Base-by-base conservation (phyloP, 2,329 filamentous ascomycete genomes). In the Sordariomycetes sp. region DNA sequence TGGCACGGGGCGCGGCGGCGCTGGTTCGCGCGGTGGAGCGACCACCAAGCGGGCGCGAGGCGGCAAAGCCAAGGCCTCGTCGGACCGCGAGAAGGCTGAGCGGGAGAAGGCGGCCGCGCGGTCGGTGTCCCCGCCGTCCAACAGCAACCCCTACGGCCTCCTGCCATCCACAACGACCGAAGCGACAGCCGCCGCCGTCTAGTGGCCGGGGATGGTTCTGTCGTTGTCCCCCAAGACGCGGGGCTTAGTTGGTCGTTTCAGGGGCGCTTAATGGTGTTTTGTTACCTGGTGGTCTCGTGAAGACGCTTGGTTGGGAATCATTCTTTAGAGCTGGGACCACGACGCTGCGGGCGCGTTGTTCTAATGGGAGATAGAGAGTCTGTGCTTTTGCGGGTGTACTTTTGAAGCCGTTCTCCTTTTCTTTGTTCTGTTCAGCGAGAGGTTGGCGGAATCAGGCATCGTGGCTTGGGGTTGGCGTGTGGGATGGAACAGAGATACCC, bases 1-100 rank as follows among this genome's bases (percentile, higher is more conserved):
- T 3, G 70, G 70, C 20, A 39, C 56, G 28, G 56, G 56, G 20
- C 48, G 71, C 24, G 76, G 76, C 36, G 77, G 77, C 6, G 83
- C 86, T 10, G 86, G 86, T n/a, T 89, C 88, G 39, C 80, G 89
- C 50, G 88, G 88, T 55, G 87, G 88, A 25, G 36, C 34, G 17
- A 51, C 52, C 10, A 51, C 55, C 6, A 57, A 57, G 36, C 51
- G 52, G 22, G 51, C 56, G 25, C 51, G 56, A 17, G 56, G 56
- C 20, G 32, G 45, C 6, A 57, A 57, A 51, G 32, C 48, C 10
- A 35, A 51, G 10, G 56, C 51, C 8, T 20, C 45, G 1, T 50
- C 36, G 4, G 56, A 57, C n/a, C 51, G 51, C 13, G 56, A 57
- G 56, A 57, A 57, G 56, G 35, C 35, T 10, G 56, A 57, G 25